phyloP scores from a whole-genome alignment of 495 filamentous ascomycete species.

The Neurospora tetrasperma region DNA sequence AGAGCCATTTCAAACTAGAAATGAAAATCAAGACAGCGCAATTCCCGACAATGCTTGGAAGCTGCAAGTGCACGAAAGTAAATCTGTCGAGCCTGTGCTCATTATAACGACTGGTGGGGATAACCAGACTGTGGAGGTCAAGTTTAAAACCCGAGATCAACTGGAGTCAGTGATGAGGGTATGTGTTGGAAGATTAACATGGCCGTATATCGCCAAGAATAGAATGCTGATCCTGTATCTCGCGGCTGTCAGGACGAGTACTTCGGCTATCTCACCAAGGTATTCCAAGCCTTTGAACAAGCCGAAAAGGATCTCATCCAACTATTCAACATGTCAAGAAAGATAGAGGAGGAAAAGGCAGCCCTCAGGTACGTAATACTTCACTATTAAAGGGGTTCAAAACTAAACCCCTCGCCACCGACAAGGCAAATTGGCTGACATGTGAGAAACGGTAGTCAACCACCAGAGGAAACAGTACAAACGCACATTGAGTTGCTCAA shows the following conservation, averaged over 20 bases:
- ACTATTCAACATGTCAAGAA: not conserved
- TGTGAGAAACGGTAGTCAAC: constrained; percentile 7
- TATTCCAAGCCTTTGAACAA: constrained; percentile 8
- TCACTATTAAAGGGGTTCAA: not conserved
- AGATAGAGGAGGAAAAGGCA: not conserved
- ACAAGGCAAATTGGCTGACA: not conserved
- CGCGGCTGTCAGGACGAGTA: constrained; percentile 6
- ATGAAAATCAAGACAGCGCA: not conserved
- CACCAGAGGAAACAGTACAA: constrained; percentile 32
- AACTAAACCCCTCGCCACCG: not conserved
- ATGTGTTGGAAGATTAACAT: not conserved
- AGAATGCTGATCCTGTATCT: not conserved
- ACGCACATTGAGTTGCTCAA: constrained; percentile 59
- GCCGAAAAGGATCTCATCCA: constrained; percentile 1
- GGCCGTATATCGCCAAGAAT: not conserved
- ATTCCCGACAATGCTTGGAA: not conserved
- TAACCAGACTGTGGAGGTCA: not conserved
- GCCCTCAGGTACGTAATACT: constrained; percentile 5
- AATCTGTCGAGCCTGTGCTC: not conserved
- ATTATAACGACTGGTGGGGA: not conserved
- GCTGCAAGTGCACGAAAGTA: not conserved
- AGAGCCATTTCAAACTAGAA: not conserved
- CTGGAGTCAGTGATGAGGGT: not conserved
- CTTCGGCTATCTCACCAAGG: constrained; percentile 12
- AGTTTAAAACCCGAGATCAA: not conserved